phyloP scores from a whole-genome alignment of 345 rosid genomes.

The Mercurialis annua region DNA sequence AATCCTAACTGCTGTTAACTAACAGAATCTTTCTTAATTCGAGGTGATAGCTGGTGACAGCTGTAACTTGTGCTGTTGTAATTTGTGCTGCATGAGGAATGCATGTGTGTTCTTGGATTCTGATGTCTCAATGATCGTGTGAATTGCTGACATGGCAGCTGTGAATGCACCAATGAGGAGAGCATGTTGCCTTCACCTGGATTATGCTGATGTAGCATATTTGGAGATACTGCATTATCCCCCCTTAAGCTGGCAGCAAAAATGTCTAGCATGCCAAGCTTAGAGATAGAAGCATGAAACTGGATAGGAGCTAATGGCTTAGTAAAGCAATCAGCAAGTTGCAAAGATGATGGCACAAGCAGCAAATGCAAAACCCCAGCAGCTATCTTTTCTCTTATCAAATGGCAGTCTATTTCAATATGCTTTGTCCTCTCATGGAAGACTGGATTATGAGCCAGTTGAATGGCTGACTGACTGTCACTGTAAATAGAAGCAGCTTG shows the following conservation, averaged over 20 bases:
- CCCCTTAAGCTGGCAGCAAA: background rate
- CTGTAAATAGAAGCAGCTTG: background rate
- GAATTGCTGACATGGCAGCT: no score
- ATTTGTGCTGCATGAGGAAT: no score
- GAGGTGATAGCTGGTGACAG: no score
- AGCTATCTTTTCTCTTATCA: background rate
- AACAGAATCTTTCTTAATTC: no score
- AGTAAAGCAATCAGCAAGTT: background rate
- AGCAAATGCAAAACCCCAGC: background rate
- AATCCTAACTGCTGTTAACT: no score
- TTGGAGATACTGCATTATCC: background rate
- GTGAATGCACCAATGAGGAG: no score
- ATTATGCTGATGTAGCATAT: no score
- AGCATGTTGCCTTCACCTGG: no score
- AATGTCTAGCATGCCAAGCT: background rate
- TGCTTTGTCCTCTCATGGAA: background rate
- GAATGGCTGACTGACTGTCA: background rate
- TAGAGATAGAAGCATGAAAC: background rate
- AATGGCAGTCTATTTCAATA: background rate
- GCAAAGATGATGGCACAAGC: background rate
- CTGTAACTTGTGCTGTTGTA: no score
- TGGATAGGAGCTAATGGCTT: background rate
- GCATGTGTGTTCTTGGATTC: no score
- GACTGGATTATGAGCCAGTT: background rate
- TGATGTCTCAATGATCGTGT: no score